Conservation (phyloP, 352 stramenopile genomes). For the Phytophthora kernoviae region DNA sequence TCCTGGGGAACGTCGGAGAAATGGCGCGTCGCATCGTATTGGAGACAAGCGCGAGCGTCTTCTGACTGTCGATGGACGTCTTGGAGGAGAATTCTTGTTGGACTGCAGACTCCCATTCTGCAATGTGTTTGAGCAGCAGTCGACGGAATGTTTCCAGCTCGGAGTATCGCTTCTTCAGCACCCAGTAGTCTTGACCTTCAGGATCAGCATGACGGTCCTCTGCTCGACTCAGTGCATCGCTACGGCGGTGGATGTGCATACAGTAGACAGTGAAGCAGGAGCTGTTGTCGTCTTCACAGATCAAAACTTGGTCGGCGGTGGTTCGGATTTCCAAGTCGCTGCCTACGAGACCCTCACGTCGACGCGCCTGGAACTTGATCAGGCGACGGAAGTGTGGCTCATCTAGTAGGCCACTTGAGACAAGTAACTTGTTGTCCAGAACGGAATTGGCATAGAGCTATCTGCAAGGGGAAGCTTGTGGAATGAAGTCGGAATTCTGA, state of each 20-base stretch:
- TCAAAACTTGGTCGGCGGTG: slow-evolving; percentile 20
- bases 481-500: slow-evolving; percentile 9
- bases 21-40: slow-evolving; percentile 53
- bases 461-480: slow-evolving; percentile 4
- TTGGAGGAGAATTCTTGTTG: slow-evolving; percentile 32
- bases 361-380: slow-evolving; percentile 69
- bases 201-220: slow-evolving; percentile 5
- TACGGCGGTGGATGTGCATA: slow-evolving; percentile 45
- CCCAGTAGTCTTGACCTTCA: slow-evolving; percentile 34
- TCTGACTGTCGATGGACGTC: slow-evolving; percentile 20
- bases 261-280: slow-evolving; percentile 57
- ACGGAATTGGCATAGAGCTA: slow-evolving; percentile 8
- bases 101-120: slow-evolving; percentile 43
- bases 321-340: slow-evolving; percentile 56
- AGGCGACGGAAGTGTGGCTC: slow-evolving; percentile 51
- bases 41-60: slow-evolving; percentile 47
- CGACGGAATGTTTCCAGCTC: slow-evolving; percentile 53
- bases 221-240: slow-evolving; percentile 13
- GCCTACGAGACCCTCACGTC: slow-evolving; percentile 39
- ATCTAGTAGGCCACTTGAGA: slow-evolving; percentile 36
- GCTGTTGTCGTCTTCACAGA: slow-evolving; percentile 17
- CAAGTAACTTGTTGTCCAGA: slow-evolving; percentile 31
- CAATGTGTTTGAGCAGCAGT: slow-evolving; percentile 43
- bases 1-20: slow-evolving; percentile 48
- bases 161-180: slow-evolving; percentile 63